A percentile compares a stretch with the other conserved stretches of the same genome.
These are phyloP conservation scores for Trichosporon asahii DNA, from an alignment of 1,284 basidiomycete species.

Conservation along the genomic window DNA sequence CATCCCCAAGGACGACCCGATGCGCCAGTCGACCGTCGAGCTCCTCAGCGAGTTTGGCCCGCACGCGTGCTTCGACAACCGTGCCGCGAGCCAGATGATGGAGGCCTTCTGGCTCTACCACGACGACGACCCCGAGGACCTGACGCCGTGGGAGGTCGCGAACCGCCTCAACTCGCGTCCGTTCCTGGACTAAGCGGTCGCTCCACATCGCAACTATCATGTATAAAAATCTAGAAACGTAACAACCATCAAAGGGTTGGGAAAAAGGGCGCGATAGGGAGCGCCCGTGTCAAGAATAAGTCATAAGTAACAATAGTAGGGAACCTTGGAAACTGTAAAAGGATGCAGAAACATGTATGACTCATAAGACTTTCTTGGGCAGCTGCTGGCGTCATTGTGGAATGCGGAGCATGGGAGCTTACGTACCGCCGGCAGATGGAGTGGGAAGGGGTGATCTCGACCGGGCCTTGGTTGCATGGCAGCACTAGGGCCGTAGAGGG, in stretches of 20 bases:
- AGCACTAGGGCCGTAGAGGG: not conserved
- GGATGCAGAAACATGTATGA: not conserved
- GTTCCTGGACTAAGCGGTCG: slow-evolving; percentile 24
- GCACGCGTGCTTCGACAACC: slow-evolving; percentile 47
- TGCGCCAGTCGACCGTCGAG: slow-evolving; percentile 34
- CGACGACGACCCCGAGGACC: slow-evolving; percentile 25
- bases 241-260: not conserved
- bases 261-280: not conserved
- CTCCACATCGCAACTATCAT: not conserved
- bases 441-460: not conserved
- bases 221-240: not conserved
- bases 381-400: not conserved
- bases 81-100: slow-evolving; percentile 32
- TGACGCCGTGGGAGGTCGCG: slow-evolving; percentile 29
- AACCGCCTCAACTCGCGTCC: slow-evolving; percentile 27
- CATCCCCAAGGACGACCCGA: slow-evolving; percentile 38
- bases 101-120: slow-evolving; percentile 35
- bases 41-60: slow-evolving; percentile 46
- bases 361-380: not conserved
- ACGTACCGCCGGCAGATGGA: not conserved
- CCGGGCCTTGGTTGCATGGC: not conserved
- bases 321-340: not conserved
- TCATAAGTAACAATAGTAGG: not conserved
- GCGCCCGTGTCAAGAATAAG: not conserved
- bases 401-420: not conserved